Evolutionary conservation across 129 eudicot species (phyloP).

Genomic region (Pulicaria dysenterica): DNA sequence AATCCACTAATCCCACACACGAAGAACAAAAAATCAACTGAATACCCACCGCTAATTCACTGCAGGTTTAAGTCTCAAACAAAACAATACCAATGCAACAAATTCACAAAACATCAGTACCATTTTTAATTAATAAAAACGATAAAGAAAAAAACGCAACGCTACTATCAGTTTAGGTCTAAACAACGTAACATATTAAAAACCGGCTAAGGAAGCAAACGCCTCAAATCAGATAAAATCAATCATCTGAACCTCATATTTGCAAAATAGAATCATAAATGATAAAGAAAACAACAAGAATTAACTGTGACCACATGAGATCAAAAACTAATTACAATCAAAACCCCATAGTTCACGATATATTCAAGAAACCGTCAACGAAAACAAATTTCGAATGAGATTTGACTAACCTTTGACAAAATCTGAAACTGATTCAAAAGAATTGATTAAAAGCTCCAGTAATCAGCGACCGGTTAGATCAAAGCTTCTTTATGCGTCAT

Average conservation of each 20-base stretch:
- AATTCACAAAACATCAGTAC: constrained; percentile 29
- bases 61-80: constrained; percentile 15
- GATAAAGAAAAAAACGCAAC: neutral
- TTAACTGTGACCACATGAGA: neutral
- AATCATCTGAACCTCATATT: too few species aligned
- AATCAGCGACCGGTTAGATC: neutral
- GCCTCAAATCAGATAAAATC: too few species aligned
- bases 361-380: constrained; percentile 6
- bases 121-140: neutral
- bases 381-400: neutral
- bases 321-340: too few species aligned
- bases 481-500: neutral
- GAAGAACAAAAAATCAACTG: neutral
- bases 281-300: constrained; percentile 8
- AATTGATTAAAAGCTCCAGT: neutral
- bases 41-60: neutral
- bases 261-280: neutral
- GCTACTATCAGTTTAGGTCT: too few species aligned
- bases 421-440: constrained; percentile 4
- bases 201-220: constrained; percentile 3
- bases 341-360: neutral
- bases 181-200: neutral
- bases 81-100: constrained; percentile 22
- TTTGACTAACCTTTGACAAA: constrained; percentile 22
- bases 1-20: neutral